Base-by-base conservation (phyloP, 1,139 yeast species). In the Hemisphaericaspora subhashii region DNA sequence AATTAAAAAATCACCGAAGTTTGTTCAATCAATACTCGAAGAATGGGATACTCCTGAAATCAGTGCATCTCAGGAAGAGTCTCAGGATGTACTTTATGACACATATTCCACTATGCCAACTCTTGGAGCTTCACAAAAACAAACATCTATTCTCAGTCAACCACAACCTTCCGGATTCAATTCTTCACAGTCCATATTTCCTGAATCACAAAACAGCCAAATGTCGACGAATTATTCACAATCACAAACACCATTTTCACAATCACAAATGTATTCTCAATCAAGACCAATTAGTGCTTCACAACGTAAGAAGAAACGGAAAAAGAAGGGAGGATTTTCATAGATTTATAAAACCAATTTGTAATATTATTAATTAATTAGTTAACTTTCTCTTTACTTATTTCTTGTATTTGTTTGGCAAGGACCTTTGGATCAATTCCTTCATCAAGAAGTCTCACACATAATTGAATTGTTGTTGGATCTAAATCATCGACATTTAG, bases 401-500 rank as follows among this genome's bases (percentile, higher is more conserved):
- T 58, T 12, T 53, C 55, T n/a, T 46, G 28, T 30, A 66, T 57
- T 11, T 52, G 51, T 12, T 44, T 41, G 0, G 73, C 72, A 41
- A 68, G 53, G 14, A 38, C 39, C 37, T 53, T 49, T 0, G 74
- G 72, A 40, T 66, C 68, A 14, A 65, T 63, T 3, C 73, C 73
- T 44, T 64, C 63, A 41, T 68, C 73, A 26, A 68, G 43, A 24
- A 68, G 47, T 38, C 64, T 65, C n/a, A 65, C 44, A 40, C 73
- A 68, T 26, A 68, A 50, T 39, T 57, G 64, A 15, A 68, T 41
- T 0, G 66, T 61, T 0, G 64, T 31, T 15, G 58, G 66, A 39
- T 66, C 67, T 5, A 67, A 46, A 31, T 54, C 58, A 1, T 38
- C 40, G 4, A 66, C 51, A 22, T 53, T 49, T 38, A 67, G 47